phyloP scores from a whole-genome alignment of 176 grass and related monocot genomes.

The Oryza brachyantha region DNA sequence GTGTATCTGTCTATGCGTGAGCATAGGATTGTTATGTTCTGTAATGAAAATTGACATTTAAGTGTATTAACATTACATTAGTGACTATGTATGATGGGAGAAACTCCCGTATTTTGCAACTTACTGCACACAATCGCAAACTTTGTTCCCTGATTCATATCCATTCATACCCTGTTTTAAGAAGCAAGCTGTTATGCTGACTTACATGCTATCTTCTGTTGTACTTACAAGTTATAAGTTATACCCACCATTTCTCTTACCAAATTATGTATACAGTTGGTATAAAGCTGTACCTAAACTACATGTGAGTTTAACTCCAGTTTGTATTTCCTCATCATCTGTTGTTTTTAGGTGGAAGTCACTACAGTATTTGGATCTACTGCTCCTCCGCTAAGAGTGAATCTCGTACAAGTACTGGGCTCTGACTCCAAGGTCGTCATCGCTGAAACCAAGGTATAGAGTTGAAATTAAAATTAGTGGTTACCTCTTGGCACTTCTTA shows the following conservation, averaged over 20 bases:
- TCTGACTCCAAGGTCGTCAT: constrained; percentile 65
- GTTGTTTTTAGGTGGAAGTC: constrained; percentile 80
- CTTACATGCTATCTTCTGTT: not conserved
- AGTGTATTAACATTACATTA: not conserved
- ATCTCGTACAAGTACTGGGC: constrained; percentile 59
- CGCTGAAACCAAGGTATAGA: constrained; percentile 38
- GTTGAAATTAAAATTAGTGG: constrained; percentile 19
- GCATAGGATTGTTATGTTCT: not conserved
- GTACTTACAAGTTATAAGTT: not conserved
- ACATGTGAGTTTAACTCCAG: not conserved
- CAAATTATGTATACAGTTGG: not conserved
- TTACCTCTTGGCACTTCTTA: not conserved
- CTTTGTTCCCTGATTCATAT: not conserved
- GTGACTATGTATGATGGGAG: not conserved
- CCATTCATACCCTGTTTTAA: not conserved
- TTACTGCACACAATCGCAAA: not conserved
- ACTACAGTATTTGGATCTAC: constrained; percentile 89
- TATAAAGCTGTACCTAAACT: not conserved
- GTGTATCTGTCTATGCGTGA: not conserved
- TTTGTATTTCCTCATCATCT: not conserved
- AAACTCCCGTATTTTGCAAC: not conserved
- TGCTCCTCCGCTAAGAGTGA: constrained; percentile 72
- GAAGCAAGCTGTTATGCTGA: not conserved
- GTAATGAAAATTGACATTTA: not conserved
- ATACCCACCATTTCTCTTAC: not conserved